Evolutionary conservation across 2,329 filamentous ascomycete genomes (phyloP).

Genomic region (Colletotrichum godetiae): DNA sequence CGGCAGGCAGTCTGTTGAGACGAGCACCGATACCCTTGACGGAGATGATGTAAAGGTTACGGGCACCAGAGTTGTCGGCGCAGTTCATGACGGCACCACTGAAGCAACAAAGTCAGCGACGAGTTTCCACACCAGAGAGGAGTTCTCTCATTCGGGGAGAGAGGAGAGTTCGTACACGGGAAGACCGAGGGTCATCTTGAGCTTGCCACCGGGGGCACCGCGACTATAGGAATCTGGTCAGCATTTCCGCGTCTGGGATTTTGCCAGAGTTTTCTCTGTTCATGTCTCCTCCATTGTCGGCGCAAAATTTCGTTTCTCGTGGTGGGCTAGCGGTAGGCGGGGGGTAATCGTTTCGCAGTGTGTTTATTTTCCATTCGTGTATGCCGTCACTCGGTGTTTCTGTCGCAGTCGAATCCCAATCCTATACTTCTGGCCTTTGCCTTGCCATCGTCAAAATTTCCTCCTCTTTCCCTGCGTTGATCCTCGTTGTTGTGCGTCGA

Average conservation of each 20-base stretch:
- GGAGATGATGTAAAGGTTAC: slow-evolving; percentile 99
- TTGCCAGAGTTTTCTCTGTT: background rate
- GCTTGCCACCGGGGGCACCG: slow-evolving; percentile 99
- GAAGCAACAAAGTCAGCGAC: slow-evolving; percentile 20
- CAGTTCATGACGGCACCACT: slow-evolving; percentile 99
- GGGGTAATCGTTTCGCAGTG: slow-evolving; percentile 7
- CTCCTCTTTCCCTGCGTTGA: slow-evolving; percentile 27
- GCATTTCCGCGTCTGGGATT: slow-evolving; percentile 46
- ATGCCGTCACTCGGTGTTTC: background rate
- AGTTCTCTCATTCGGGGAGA: slow-evolving; percentile 13
- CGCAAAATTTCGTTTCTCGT: slow-evolving; percentile 20
- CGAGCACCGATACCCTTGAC: slow-evolving; percentile 99
- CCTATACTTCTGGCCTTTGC: background rate
- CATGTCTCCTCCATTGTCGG: slow-evolving; percentile 3
- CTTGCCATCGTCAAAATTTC: background rate
- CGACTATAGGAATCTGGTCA: slow-evolving; percentile 59
- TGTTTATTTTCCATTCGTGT: background rate
- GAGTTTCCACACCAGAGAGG: background rate
- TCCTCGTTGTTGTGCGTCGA: slow-evolving; percentile 14
- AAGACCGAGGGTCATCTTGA: slow-evolving; percentile 99
- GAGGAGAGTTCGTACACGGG: slow-evolving; percentile 82
- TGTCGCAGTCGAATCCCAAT: background rate
- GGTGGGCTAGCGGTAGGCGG: slow-evolving; percentile 11
- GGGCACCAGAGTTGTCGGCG: slow-evolving; percentile 98
- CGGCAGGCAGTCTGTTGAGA: slow-evolving; percentile 96